Evolutionary conservation across 1,139 yeast genomes (phyloP), one percentile per base, ranked within the genome.

Genomic region (Entelexis paramagnoliae): DNA sequence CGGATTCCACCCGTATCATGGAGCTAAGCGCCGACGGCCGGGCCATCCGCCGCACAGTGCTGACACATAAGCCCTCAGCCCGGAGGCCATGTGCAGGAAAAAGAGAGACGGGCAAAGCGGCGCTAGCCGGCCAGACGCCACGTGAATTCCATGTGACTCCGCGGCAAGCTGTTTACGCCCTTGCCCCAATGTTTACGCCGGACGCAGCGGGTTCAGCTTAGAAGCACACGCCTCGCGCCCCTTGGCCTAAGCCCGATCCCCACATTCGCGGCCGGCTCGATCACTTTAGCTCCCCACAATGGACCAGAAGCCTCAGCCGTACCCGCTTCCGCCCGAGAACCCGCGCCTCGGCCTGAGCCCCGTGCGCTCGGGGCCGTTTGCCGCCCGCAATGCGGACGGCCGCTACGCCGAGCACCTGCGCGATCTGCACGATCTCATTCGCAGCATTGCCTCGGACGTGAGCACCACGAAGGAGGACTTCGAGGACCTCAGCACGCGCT

Each of bases 401-500:
- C 69, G 72, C 3, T 68, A 69, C 39, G 20, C 41, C 10, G 52
- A 54, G 26, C 43, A 55, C 19, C 20, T 55, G 40, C 49, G 66
- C 36, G 72, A 65, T 46, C 62, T 72, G 41, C 55, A 55, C 33
- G 53, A 51, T 14, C 16, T 48, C 24, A 50, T 60, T 17, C 40
- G 34, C 38, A 54, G 61, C 3, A 65, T 72, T 10, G 70, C 69
- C 48, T 61, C 62, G 7, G 65, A 71, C 14, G 70, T 72, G 10
- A 63, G 64, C 24, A 69, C 67, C 9, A 71, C 74, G 1, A 68
- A 70, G 51, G 52, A 67, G 38, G 76, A 72, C 49, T 66, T 72
- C 49, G 72, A 68, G 16, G 65, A 64, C 40, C 58, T 72, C 46
- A 70, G 71, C 13, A 63, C 68, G 32, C 63, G 76, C 39, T 71